phyloP scores from a whole-genome alignment of 495 filamentous ascomycete genomes.

The Neurospora sp. region DNA sequence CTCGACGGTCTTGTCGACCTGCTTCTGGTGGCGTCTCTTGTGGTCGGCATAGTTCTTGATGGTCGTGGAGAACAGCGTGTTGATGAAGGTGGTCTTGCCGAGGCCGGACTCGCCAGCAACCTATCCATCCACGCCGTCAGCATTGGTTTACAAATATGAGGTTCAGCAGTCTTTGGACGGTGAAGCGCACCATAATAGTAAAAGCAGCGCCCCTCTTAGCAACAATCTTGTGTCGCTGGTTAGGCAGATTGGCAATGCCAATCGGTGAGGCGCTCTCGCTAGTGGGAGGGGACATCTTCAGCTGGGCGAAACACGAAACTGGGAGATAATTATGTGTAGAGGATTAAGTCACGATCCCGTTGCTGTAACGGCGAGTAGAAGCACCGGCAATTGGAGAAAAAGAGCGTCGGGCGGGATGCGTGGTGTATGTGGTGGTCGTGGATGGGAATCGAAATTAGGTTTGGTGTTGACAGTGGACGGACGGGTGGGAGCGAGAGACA shows the following conservation, averaged over 20 bases:
- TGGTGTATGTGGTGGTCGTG: background rate
- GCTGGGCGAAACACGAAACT: conserved; percentile 6
- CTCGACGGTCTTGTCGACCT: conserved; percentile 98
- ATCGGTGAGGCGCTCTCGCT: conserved; percentile 85
- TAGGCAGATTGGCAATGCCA: conserved; percentile 99
- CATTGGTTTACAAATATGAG: background rate
- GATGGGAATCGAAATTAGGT: conserved; percentile 9
- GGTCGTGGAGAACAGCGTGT: conserved; percentile 98
- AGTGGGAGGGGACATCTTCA: conserved; percentile 63
- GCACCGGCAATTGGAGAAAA: conserved; percentile 9
- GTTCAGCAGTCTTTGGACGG: background rate
- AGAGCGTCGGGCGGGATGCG: conserved; percentile 1
- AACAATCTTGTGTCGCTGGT: conserved; percentile 99
- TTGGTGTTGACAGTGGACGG: conserved; percentile 16
- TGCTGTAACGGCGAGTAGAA: conserved; percentile 10
- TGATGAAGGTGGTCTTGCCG: conserved; percentile 99
- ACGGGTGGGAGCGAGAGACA: conserved; percentile 9
- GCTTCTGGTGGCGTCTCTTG: conserved; percentile 95
- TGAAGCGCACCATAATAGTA: conserved; percentile 80
- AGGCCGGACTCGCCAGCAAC: conserved; percentile 97
- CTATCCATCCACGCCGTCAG: conserved; percentile 38
- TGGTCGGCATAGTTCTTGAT: conserved; percentile 99
- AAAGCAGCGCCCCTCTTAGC: conserved; percentile 98
- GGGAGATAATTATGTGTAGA: conserved; percentile 4
- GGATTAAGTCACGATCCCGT: conserved; percentile 2